Evolutionary conservation across 805 yeast genomes (phyloP).

Genomic region (Suhomyces pyralidae): DNA sequence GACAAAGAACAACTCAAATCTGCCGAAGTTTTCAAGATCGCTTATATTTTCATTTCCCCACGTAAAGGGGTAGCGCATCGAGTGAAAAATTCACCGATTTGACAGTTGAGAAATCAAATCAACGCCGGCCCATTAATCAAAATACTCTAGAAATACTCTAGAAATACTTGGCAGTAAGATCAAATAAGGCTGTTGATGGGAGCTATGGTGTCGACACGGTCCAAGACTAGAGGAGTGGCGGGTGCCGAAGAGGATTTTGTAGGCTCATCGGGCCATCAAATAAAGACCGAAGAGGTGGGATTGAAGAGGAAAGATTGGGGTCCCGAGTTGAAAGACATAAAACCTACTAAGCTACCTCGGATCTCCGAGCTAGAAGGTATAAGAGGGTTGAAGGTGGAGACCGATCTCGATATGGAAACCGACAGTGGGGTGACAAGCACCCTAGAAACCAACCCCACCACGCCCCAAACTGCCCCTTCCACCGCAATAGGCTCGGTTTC

Average conservation of each 20-base stretch:
- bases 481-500: background rate
- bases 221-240: background rate
- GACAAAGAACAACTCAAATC: background rate
- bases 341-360: background rate
- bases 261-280: background rate
- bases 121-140: background rate
- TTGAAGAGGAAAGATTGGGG: background rate
- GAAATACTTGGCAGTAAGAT: background rate
- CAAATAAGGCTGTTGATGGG: background rate
- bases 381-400: background rate
- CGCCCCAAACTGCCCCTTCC: background rate
- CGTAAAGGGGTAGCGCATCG: slow-evolving; percentile 7
- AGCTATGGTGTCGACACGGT: slow-evolving; percentile 3
- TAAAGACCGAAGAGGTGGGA: background rate
- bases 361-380: background rate
- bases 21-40: no score
- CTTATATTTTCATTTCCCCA: background rate
- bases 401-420: background rate
- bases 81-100: slow-evolving; percentile 3
- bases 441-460: slow-evolving; percentile 3
- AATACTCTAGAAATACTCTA: background rate
- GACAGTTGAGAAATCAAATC: background rate
- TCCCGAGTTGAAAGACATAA: background rate
- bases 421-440: background rate
- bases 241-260: background rate